Percentiles rank a stretch among this genome's conserved stretches.
Evolutionary conservation across 352 stramenopile genomes (phyloP).

Genomic region (Pythium apleroticum): DNA sequence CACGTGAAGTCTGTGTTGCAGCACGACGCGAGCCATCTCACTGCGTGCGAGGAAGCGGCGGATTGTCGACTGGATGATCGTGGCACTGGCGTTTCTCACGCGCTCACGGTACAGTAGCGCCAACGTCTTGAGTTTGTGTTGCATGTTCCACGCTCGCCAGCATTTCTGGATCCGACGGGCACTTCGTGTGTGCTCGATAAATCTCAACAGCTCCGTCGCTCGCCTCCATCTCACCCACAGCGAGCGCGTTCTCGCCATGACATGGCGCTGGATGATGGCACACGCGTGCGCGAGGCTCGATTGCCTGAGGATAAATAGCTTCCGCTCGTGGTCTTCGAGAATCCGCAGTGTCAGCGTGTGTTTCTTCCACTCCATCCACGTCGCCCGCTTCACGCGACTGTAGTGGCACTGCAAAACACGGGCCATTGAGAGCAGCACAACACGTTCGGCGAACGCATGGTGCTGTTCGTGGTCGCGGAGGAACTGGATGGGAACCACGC

Average conservation of each 20-base stretch:
- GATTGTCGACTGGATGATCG: slow-evolving; percentile 26
- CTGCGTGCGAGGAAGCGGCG: slow-evolving; percentile 24
- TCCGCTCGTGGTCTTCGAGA: slow-evolving; percentile 27
- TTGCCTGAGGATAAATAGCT: slow-evolving; percentile 25
- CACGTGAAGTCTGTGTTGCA: slow-evolving; percentile 7
- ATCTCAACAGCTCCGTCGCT: slow-evolving; percentile 15
- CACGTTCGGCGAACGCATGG: slow-evolving; percentile 28
- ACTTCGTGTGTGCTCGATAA: slow-evolving; percentile 23
- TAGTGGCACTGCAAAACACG: slow-evolving; percentile 22
- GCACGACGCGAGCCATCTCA: slow-evolving; percentile 22
- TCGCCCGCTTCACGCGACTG: slow-evolving; percentile 11
- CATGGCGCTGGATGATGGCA: slow-evolving; percentile 37
- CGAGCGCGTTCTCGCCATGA: slow-evolving; percentile 14
- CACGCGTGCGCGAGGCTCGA: slow-evolving; percentile 38
- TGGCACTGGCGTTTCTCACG: slow-evolving; percentile 26
- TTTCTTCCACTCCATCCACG: slow-evolving; percentile 26
- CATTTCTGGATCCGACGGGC: slow-evolving; percentile 29
- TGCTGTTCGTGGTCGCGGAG: slow-evolving; percentile 20
- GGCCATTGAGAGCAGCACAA: slow-evolving; percentile 25
- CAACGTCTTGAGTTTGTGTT: slow-evolving; percentile 24
- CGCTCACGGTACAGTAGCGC: slow-evolving; percentile 24
- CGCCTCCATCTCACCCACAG: slow-evolving; percentile 21
- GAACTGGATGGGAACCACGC: slow-evolving; percentile 30
- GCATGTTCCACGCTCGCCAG: slow-evolving; percentile 29
- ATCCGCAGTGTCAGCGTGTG: slow-evolving; percentile 26